A percentile compares a stretch with the other conserved stretches of the same genome.
phyloP scores from a whole-genome alignment of 345 rosid species.

The Dimocarpus longan region DNA sequence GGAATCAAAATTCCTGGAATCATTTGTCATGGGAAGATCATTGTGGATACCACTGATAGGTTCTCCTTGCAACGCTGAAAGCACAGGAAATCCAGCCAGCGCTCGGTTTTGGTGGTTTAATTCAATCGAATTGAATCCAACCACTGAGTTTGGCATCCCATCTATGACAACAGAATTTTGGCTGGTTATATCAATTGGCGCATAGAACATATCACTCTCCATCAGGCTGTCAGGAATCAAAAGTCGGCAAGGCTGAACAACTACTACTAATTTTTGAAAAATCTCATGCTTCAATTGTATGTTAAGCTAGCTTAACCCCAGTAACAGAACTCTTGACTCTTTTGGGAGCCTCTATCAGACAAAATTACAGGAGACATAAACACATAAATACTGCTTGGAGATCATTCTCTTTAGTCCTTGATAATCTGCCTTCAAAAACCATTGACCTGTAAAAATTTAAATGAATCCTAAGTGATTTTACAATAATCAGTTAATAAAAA shows the following conservation, averaged over 20 bases:
- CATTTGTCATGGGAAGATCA: conserved; percentile 19
- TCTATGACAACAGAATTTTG: conserved; percentile 38
- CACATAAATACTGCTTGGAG: not conserved
- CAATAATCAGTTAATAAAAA: not conserved
- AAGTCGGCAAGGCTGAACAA: conserved; percentile 7
- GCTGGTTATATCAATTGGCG: conserved; percentile 37
- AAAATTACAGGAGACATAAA: not conserved
- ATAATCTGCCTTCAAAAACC: conserved; percentile 11
- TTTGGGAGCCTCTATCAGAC: not conserved
- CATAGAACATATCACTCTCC: conserved; percentile 51
- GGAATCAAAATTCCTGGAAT: conserved; percentile 26
- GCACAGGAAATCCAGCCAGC: conserved; percentile 29
- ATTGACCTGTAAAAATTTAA: conserved; percentile 21
- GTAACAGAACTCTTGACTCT: not conserved
- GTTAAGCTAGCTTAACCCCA: not conserved
- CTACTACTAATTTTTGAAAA: conserved; percentile 15
- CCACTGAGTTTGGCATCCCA: conserved; percentile 34
- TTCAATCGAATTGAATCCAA: conserved; percentile 34
- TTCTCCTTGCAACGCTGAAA: conserved; percentile 41
- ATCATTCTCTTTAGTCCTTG: conserved; percentile 26
- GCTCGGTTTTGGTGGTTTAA: conserved; percentile 34
- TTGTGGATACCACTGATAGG: conserved; percentile 23
- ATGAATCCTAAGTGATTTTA: conserved; percentile 4
- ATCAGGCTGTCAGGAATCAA: conserved; percentile 18
- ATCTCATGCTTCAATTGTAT: too few species aligned